Conservation (phyloP, 2,329 filamentous ascomycete genomes). For the Talaromyces sp. region DNA sequence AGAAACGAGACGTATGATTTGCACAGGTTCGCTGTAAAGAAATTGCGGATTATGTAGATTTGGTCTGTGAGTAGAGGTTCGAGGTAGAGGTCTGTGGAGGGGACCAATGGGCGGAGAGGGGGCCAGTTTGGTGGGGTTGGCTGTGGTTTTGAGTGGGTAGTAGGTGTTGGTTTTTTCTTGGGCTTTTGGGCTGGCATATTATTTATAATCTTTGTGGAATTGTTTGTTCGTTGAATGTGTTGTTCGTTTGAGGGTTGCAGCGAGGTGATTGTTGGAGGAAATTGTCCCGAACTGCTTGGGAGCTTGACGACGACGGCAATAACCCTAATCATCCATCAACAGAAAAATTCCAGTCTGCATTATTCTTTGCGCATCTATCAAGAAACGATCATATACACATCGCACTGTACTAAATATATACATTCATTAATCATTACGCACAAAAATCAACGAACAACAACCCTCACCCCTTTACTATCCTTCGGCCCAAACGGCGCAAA, state of each 20-base stretch:
- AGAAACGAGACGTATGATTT: slow-evolving; percentile 73
- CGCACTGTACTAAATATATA: not conserved
- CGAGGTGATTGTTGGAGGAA: not conserved
- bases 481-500: slow-evolving; percentile 19
- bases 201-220: not conserved
- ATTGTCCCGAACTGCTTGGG: not conserved
- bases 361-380: not conserved
- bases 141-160: not conserved
- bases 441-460: slow-evolving; percentile 9
- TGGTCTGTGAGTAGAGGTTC: slow-evolving; percentile 60
- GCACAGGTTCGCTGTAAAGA: slow-evolving; percentile 73
- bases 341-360: not conserved
- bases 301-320: not conserved
- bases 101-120: slow-evolving; percentile 64
- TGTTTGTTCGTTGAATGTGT: not conserved
- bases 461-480: slow-evolving; percentile 18
- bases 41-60: slow-evolving; percentile 68
- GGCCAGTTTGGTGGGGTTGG: slow-evolving; percentile 61
- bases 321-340: not conserved
- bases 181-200: slow-evolving; percentile 12
- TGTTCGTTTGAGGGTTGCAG: not conserved
- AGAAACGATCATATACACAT: not conserved
- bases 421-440: not conserved
- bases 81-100: slow-evolving; percentile 61
- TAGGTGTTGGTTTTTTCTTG: slow-evolving; percentile 10